phyloP scores from a whole-genome alignment of 2,329 filamentous ascomycete species.

The Aspergillus fumigatiaffinis region DNA sequence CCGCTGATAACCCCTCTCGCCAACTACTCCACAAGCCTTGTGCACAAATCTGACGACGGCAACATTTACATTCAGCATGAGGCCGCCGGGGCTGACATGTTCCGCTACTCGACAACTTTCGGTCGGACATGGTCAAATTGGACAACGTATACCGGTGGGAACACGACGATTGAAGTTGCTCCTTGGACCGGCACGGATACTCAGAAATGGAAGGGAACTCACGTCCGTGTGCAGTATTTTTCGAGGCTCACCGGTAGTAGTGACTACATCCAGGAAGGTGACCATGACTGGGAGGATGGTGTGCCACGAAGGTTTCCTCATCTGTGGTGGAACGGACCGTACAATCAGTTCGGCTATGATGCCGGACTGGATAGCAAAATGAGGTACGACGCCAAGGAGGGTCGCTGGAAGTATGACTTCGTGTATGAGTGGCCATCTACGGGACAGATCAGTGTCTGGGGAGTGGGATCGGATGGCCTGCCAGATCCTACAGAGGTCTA shows the following conservation, averaged over 20 bases:
- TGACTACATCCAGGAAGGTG: constrained; percentile 56
- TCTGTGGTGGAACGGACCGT: constrained; percentile 57
- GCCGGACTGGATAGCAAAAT: constrained; percentile 53
- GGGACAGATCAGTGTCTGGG: constrained; percentile 62
- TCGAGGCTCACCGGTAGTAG: constrained; percentile 56
- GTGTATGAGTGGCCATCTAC: constrained; percentile 61
- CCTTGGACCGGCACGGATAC: constrained; percentile 54
- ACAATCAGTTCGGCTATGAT: constrained; percentile 62
- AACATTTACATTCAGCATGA: constrained; percentile 52
- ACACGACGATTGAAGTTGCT: constrained; percentile 45
- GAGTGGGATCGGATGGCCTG: constrained; percentile 58
- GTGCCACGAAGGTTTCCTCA: constrained; percentile 55
- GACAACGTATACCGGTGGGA: constrained; percentile 50
- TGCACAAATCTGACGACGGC: constrained; percentile 42
- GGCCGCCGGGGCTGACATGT: constrained; percentile 58
- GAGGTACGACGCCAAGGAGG: constrained; percentile 41
- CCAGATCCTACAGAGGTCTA: constrained; percentile 57
- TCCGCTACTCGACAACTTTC: constrained; percentile 59
- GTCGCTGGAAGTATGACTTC: constrained; percentile 56
- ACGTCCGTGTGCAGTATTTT: constrained; percentile 61
- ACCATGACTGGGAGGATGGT: constrained; percentile 40
- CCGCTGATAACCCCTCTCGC: constrained; percentile 56
- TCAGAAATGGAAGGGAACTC: constrained; percentile 59
- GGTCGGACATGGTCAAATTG: constrained; percentile 57
- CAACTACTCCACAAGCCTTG: constrained; percentile 55